Conservation (phyloP, 2,329 filamentous ascomycete genomes). For the Fusarium zealandicum region DNA sequence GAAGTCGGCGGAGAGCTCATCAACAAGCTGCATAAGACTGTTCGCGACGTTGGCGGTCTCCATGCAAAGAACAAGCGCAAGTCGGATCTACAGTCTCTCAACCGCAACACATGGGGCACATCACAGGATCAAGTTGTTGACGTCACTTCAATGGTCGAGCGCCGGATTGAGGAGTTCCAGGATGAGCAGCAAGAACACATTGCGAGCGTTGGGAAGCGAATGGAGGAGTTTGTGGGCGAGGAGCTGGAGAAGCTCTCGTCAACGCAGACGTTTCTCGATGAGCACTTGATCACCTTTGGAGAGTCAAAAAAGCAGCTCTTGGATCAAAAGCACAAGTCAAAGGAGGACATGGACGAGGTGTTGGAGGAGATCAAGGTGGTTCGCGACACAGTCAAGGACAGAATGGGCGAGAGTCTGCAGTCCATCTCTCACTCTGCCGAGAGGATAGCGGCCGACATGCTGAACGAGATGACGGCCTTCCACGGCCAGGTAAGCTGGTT, state of each 20-base stretch:
- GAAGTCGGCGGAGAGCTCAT: constrained; percentile 78
- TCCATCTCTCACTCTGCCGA: constrained; percentile 85
- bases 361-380: constrained; percentile 92
- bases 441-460: constrained; percentile 87
- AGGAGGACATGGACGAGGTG: constrained; percentile 87
- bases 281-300: constrained; percentile 72
- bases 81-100: constrained; percentile 81
- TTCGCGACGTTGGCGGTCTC: constrained; percentile 80
- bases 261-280: constrained; percentile 74
- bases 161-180: constrained; percentile 75
- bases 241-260: constrained; percentile 76
- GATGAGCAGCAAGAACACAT: constrained; percentile 76
- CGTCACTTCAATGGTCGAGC: constrained; percentile 79
- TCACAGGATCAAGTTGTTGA: constrained; percentile 79
- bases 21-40: constrained; percentile 77
- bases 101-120: constrained; percentile 79
- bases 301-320: constrained; percentile 73
- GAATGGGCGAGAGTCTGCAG: constrained; percentile 84
- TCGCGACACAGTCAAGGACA: constrained; percentile 84
- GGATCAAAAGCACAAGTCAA: constrained; percentile 71
- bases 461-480: constrained; percentile 84
- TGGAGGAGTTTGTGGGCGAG: constrained; percentile 77
- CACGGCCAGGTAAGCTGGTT: constrained; percentile 65
- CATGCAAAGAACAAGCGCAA: constrained; percentile 87
- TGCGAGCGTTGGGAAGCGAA: constrained; percentile 69